Evolutionary conservation across 129 eudicot genomes (phyloP), one percentile per base, ranked within the genome.

Genomic region (Apium graveolens): DNA sequence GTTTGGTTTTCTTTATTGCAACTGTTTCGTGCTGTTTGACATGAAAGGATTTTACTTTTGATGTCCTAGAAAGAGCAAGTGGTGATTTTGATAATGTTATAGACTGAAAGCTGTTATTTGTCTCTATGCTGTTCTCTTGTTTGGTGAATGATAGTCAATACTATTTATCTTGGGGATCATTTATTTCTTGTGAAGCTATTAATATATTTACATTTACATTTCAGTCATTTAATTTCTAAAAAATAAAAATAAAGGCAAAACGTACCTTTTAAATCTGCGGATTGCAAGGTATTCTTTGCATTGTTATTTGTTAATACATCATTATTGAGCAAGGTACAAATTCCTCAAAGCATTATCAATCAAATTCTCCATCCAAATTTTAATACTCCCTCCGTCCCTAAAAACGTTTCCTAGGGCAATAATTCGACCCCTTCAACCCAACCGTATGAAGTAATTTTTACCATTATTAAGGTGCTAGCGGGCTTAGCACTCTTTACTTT

Each of bases 401-500:
- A n/a, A n/a, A n/a, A n/a, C n/a, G n/a, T n/a, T n/a, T n/a, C n/a
- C n/a, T n/a, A n/a, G 86, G 91, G 89, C 71, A 88, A 88, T 60
- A 74, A 81, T 85, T 84, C 85, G 11, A 87, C 86, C 77, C 91
- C 91, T 1, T 81, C 80, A 9, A 85, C 75, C 38, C 77, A 85
- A 1, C 5, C 76, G 6, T 38, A 73, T 46, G 84, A 88, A 70
- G 80, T 83, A 57, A 12, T 81, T 26, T 79, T 88, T 72, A 39
- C 85, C 32, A 57, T 76, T 68, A 76, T 39, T 76, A 81, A 83
- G 87, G 87, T 83, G 81, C 66, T 85, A 18, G 29, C 78, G 42
- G 89, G 91, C 69, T 77, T 88, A 77, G 31, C 82, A 43, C 91
- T 88, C 48, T 88, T 88, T 74, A 88, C 87, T 32, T 1, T 70